Base-by-base conservation (phyloP, 495 filamentous ascomycete species). In the Penicillium antarcticum region DNA sequence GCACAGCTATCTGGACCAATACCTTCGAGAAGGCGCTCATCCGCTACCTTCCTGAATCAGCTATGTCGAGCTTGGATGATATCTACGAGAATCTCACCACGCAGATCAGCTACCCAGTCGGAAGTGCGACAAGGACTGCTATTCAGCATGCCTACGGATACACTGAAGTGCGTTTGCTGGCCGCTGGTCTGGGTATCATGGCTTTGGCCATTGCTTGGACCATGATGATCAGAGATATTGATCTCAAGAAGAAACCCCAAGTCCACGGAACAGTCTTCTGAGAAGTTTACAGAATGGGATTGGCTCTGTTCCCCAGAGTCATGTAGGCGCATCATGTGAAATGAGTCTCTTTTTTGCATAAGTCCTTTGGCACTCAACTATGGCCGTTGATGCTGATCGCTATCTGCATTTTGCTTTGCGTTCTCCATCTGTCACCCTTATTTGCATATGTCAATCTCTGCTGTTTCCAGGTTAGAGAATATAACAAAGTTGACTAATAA, bases 1-100 rank as follows among this genome's bases (percentile, higher is more conserved):
- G 79, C 11, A 72, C 68, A 0, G 83, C 84, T 42, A 80, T 89
- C 53, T 87, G 83, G 80, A 81, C 74, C 12, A 68, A 71, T 52
- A 66, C 74, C 41, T 81, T 88, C 62, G 81, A 79, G 31, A 33
- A 45, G 2, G 68, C 70, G 12, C 69, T 89, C 13, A 51, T 55
- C 29, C 42, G 69, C 41, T 72, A 80, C 48, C 73, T 89, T 2
- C 86, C 86, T 1, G 61, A 58, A 42, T 67, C 50, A 6, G 56
- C 33, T 3, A 45, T 60, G 32, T 45, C 45, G 2, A 60, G 80
- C 42, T 52, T 74, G 3, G 38, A 64, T 5, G 33, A 11, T 19
- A 86, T 87, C 55, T 85, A 82, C 57, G 65, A 53, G 26, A 7
- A 29, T 9, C 26, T 29, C 26, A 10, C 6, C 26, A 29, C 26